Evolutionary conservation across 1,284 basidiomycete genomes (phyloP), one percentile per base, ranked within the genome.

Genomic region (Cystobasidium slooffiae): DNA sequence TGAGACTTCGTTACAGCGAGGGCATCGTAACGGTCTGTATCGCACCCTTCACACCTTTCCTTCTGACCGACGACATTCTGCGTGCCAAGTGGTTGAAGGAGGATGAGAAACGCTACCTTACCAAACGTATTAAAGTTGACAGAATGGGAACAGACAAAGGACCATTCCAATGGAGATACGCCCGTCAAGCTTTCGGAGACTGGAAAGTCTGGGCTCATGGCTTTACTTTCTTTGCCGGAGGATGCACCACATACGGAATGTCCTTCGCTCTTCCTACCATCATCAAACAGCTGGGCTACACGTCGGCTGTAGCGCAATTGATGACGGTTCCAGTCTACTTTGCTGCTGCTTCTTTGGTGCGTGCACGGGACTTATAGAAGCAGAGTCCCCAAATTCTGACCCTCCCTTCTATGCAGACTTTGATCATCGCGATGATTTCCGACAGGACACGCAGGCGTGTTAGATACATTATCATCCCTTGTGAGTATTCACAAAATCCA

Each of bases 271-370:
- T 68, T 6, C 66, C 66, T 3, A 68, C 66, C 0, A 89, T 90
- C 76, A 89, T 89, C 74, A 83, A 85, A 18, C 85, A 84, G 2
- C 84, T 88, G 12, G 88, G 88, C 6, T 89, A 85, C 76, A 81
- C 81, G 22, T 81, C 82, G 43, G 83, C 86, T 0, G 79, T 84
- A n/a, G 88, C 86, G 0, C 87, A 88, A 79, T 83, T 88, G 18
- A 85, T 86, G 82, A 86, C 92, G 0, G 91, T 94, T 7, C 92
- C 92, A 3, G 91, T 92, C 18, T 76, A 83, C 83, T 68, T 68
- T 53, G 66, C 52, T 39, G 66, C 66, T 24, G 44, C 47, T n/a
- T 44, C 47, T 14, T 10, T 37, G n/a, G n/a, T n/a, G n/a, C n/a
- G n/a, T n/a, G n/a, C n/a, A n/a, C n/a, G n/a, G n/a, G n/a, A n/a